Evolutionary conservation across 306 rosid species (phyloP), one percentile per base, ranked within the genome.

Genomic region (Alnus rubra): DNA sequence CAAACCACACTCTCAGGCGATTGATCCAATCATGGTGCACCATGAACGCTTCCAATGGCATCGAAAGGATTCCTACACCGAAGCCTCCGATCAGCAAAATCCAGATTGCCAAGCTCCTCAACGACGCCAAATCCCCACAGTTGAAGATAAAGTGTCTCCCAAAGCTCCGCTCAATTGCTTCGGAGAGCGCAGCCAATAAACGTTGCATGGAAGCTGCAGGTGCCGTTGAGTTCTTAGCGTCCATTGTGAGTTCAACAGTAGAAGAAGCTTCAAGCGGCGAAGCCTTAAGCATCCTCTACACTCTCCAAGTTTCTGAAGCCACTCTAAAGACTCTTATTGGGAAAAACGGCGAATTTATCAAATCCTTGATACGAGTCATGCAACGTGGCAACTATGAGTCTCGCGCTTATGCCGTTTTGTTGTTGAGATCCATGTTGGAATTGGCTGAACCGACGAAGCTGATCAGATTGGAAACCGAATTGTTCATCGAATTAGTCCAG

Each of bases 1-100:
- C 98, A 3, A 95, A 95, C 75, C 98, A 91, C 82, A 95, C 97
- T 44, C 92, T 95, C 59, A 91, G 98, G 53, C 88, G 98, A 7
- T 51, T 95, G 70, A 87, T 90, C 42, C 98, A 92, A 72, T 84
- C 97, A 1, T 95, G 98, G 98, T 95, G 98, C 77, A 91, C 88
- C 16, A 16, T 92, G 48, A 93, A 95, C 76, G 88, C 97, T 7
- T 90, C 98, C 2, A 72, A 82, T 30, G 97, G 97, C 16, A 28
- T 94, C 47, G 78, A 95, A 23, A 77, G 94, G 31, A 91, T 95
- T 50, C 97, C 98, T 28, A 91, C 98, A 1, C 98, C 98, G 0
- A 95, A 90, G 56, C 91, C 92, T 0, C 98, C 95, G 0, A 52
- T 83, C 60, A 79, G 39, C 85, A 90, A 82, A 72, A n/a, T 81